Evolutionary conservation across 108 stramenopile genomes (phyloP).

Genomic region (Discostella stelligeroides): DNA sequence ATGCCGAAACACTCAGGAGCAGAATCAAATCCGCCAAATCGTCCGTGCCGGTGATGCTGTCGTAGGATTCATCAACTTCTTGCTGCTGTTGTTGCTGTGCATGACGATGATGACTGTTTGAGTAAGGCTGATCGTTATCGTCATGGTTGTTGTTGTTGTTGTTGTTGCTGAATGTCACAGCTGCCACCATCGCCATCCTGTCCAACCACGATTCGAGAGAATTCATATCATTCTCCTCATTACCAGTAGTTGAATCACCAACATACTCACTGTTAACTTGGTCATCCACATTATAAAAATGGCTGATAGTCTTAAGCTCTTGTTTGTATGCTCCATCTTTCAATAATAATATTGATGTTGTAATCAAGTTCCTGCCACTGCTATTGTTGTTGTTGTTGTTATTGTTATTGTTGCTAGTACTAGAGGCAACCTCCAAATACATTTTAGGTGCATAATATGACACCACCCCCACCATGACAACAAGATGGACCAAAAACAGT

Average conservation of each 20-base stretch:
- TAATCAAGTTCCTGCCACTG: neutral
- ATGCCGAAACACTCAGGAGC: conserved; percentile 31
- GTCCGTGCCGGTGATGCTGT: conserved; percentile 19
- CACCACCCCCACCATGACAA: conserved; percentile 47
- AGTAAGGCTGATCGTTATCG: conserved; percentile 8
- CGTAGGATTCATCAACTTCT: conserved; percentile 26
- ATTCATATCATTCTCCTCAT: no score
- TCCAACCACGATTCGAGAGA: neutral
- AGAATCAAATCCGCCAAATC: conserved; percentile 38
- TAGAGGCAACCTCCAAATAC: conserved; percentile 49
- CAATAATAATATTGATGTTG: neutral
- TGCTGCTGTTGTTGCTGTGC: conserved; percentile 28
- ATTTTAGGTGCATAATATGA: conserved; percentile 55
- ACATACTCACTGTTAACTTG: neutral
- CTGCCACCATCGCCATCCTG: neutral
- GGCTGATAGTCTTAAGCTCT: no score
- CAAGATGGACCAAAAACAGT: conserved; percentile 68
- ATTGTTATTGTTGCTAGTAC: conserved; percentile 5
- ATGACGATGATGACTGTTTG: conserved; percentile 6
- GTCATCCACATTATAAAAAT: neutral
- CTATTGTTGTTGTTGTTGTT: neutral
- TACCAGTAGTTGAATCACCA: neutral
- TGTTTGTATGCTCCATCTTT: neutral
- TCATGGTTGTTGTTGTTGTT: neutral
- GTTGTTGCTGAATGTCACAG: conserved; percentile 12